phyloP scores from a whole-genome alignment of 2,329 filamentous ascomycete species.

The Malbranchea cinnamomea region DNA sequence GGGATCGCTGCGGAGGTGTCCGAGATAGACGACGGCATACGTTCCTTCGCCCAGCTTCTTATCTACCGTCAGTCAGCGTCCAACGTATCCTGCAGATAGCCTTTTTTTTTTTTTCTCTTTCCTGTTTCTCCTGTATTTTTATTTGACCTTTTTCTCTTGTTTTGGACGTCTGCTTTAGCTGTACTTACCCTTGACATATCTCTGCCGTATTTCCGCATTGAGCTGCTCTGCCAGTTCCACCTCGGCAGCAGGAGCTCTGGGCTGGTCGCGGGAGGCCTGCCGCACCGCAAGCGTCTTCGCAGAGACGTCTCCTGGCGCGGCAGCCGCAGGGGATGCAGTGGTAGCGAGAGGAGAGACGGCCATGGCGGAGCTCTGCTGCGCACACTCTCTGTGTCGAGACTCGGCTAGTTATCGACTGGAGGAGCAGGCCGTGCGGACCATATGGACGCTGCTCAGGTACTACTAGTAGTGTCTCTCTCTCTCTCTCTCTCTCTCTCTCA shows the following conservation, averaged over 20 bases:
- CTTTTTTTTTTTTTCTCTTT: too few relatives aligned
- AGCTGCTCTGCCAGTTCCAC: slow-evolving; percentile 52
- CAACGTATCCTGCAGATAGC: too few relatives aligned
- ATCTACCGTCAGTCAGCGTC: slow-evolving; percentile 34
- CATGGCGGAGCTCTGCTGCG: too few relatives aligned
- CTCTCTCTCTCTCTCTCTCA: too few relatives aligned
- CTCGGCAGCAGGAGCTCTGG: slow-evolving; percentile 13
- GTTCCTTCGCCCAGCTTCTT: slow-evolving; percentile 92
- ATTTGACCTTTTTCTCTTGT: too few relatives aligned
- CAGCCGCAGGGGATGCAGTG: slow-evolving; percentile 16
- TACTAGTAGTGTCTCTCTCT: too few relatives aligned
- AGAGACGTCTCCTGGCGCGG: slow-evolving; percentile 17
- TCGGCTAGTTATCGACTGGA: too few relatives aligned
- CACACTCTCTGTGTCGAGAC: too few relatives aligned
- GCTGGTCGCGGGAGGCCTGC: slow-evolving; percentile 11
- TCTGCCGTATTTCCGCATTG: slow-evolving; percentile 67
- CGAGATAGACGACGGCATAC: slow-evolving; percentile 89
- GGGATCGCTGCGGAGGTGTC: slow-evolving; percentile 59
- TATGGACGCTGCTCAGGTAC: too few relatives aligned
- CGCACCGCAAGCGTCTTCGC: slow-evolving; percentile 21
- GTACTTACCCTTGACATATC: slow-evolving; percentile 67
- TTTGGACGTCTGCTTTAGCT: slow-evolving; percentile 5
- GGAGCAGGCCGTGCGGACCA: background rate
- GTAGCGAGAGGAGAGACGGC: slow-evolving; percentile 28
- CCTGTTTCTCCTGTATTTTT: too few relatives aligned